These are phyloP conservation scores for Plasmodium gallinaceum DNA, from an alignment of 169 alveolate genomes.

Conservation along the genomic window DNA sequence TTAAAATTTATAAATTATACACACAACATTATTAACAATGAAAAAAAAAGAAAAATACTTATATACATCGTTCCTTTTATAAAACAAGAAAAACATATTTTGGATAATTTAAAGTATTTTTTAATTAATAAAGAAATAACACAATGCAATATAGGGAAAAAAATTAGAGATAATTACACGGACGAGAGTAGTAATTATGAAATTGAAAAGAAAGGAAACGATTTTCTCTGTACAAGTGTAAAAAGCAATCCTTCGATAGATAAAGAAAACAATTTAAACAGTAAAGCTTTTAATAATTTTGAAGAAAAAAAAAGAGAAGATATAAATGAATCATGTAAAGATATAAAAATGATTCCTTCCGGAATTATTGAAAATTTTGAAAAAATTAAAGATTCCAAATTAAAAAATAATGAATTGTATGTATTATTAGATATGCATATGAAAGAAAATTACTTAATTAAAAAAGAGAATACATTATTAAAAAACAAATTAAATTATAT, in stretches of 20 bases:
- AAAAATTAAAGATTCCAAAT: slow-evolving; percentile 13
- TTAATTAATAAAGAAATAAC: slow-evolving; percentile 1
- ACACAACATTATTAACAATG: slow-evolving; percentile 20
- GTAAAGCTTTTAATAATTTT: not conserved
- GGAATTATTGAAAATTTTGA: slow-evolving; percentile 12
- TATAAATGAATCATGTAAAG: not conserved
- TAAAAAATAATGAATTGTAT: slow-evolving; percentile 18
- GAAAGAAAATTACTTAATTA: slow-evolving; percentile 18
- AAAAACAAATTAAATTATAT: slow-evolving; percentile 74
- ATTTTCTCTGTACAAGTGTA: not conserved
- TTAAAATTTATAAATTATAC: slow-evolving; percentile 36
- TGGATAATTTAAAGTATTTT: slow-evolving; percentile 6
- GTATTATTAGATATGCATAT: slow-evolving; percentile 22
- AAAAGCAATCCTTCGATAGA: not conserved
- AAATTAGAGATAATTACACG: not conserved
- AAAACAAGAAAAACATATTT: slow-evolving; percentile 7
- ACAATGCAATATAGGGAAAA: not conserved
- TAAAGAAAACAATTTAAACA: not conserved
- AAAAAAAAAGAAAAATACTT: slow-evolving; percentile 42
- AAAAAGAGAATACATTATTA: slow-evolving; percentile 52
- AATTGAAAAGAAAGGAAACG: not conserved
- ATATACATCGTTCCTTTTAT: slow-evolving; percentile 47
- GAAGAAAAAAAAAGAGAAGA: not conserved
- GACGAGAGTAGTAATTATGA: not conserved
- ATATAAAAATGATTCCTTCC: slow-evolving; percentile 6